Evolutionary conservation across 306 rosid genomes (phyloP), one percentile per base, ranked within the genome.

Genomic region (Parietaria judaica): DNA sequence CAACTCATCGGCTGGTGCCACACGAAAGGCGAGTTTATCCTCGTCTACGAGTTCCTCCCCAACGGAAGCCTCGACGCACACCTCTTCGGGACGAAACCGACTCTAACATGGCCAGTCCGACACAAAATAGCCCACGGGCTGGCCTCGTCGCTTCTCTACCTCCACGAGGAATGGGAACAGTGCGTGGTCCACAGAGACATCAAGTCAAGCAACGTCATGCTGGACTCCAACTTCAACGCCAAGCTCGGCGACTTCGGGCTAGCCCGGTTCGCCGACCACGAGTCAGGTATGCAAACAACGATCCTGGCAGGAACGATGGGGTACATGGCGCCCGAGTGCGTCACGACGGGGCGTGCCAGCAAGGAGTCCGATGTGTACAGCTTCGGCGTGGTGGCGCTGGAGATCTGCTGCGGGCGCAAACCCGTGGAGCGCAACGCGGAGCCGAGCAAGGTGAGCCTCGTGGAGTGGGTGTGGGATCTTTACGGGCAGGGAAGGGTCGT

Each of bases 1-100:
- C 86, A 88, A 72, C 90, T 88, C 53, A 53, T 83, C 58, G 96
- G 94, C 7, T 85, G 96, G 96, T 88, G 88, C 58, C 96, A 88
- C 45, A 85, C 80, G 64, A 67, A 63, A 63, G 81, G 80, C 39
- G 94, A 88, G 35, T 68, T 88, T 11, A 82, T 88, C 70, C 90
- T 85, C 10, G 86, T 83, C 13, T 85, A 88, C 36, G 67, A 64
- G 37, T 36, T 50, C 16, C 16, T 51, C 49, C 67, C 67, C 12
- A 51, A 64, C 17, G 67, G 67, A 37, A 64, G 67, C 76, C 90
- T 88, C 63, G 96, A 85, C 52, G 75, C 74, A n/a, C 86, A 88
- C 72, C 65, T 88, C 10, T 88, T 85, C 68, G 80, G 86, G 9
- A 69, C 37, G 38, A 73, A 71, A 44, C 58, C 55, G 3, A 62